Percentiles rank a stretch among this genome's conserved stretches.
phyloP scores from a whole-genome alignment of 441 rosid species.

The Syzygium syzygioides region DNA sequence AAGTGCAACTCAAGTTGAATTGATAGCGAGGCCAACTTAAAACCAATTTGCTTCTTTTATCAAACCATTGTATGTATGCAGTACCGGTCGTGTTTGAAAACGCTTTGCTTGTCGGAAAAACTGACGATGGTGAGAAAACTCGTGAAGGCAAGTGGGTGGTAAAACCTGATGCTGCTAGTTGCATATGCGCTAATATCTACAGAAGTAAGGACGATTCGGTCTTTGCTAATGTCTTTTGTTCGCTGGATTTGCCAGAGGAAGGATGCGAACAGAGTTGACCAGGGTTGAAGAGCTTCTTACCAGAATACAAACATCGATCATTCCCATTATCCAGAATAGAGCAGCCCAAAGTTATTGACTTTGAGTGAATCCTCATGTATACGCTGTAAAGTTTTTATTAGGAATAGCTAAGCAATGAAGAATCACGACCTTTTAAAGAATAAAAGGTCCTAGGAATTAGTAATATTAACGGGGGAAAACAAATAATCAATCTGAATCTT shows the following conservation, averaged over 20 bases:
- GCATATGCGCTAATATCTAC: neutral
- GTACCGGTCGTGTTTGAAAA: neutral
- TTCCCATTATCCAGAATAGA: neutral
- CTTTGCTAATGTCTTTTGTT: neutral
- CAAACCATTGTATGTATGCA: neutral
- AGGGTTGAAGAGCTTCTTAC: neutral
- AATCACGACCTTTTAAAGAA: neutral
- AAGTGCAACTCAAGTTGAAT: neutral
- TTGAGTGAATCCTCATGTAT: neutral
- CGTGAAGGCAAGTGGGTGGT: neutral
- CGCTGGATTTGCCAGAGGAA: neutral
- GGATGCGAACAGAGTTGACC: neutral
- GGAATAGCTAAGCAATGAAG: neutral
- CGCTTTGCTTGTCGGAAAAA: neutral
- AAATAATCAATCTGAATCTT: neutral
- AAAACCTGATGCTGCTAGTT: neutral
- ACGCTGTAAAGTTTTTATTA: neutral
- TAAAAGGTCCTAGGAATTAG: neutral
- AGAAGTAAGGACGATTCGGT: neutral
- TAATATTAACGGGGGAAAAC: neutral
- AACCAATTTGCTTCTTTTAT: neutral
- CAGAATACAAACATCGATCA: neutral
- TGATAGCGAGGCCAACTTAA: neutral
- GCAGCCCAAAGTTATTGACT: neutral
- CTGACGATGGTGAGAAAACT: neutral